Evolutionary conservation across 768 basidiomycete genomes (phyloP), one percentile per base, ranked within the genome.

Genomic region (Rhodotorula babjevae): DNA sequence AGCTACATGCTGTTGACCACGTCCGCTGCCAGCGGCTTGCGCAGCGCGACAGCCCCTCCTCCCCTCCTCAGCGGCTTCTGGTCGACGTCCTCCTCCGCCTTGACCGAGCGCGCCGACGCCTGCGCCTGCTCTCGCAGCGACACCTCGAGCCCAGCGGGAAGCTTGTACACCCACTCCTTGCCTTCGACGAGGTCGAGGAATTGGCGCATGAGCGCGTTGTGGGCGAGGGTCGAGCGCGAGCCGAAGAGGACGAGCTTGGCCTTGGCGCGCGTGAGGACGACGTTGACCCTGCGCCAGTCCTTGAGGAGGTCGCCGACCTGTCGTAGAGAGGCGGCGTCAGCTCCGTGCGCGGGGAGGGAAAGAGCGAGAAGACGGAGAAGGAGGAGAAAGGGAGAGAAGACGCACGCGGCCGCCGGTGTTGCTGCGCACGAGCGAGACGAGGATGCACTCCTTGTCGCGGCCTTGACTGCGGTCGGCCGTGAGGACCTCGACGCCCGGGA

Each of bases 231-330:
- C 77, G 82, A 85, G 55, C 89, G 85, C 0, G 92, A 94, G 9
- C 96, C 95, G 77, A 99, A 85, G 69, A 99, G 89, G 80, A 97
- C 84, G 5, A 99, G 83, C 82, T 99, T 99, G 47, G 87, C 86
- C 66, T 89, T 87, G 0, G 94, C 95, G 25, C 96, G 89, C 1
- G 95, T 97, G 80, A 98, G 92, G 14, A 93, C 90, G 27, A 99
- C 96, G 78, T 99, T 99, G 85, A 97, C 89, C 47, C 96, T 82
- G 50, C 96, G 85, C 94, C 95, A 97, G 79, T 99, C 96, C 77
- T 90, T 92, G 36, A 98, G 84, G 4, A 99, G 85, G 65, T 97
- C 93, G 16, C 96, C 96, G 40, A 92, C 85, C 93, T 95, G 72
- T 36, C 29, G 58, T 42, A 46, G 18, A 10, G 21, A 29, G 62